A percentile compares a stretch with the other conserved stretches of the same genome.
Conservation (phyloP, 768 basidiomycete genomes). For the Suillus clintonianus region DNA sequence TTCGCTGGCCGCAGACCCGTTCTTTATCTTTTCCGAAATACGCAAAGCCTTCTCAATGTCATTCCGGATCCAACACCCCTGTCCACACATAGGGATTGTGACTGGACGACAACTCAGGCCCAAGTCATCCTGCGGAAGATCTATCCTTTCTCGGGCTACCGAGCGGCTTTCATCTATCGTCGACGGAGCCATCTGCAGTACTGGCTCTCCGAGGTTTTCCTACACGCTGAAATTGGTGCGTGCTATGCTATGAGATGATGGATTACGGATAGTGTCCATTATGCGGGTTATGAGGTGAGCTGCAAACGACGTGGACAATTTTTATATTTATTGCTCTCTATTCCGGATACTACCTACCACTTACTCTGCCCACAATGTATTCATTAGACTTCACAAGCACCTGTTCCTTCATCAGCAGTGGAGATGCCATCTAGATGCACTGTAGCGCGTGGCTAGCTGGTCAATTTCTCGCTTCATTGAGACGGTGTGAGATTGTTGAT, state of each 20-base stretch:
- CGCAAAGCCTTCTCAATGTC: slow-evolving; percentile 51
- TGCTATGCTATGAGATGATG: slow-evolving; percentile 59
- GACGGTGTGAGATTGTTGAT: background rate
- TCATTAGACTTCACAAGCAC: background rate
- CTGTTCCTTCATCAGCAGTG: background rate
- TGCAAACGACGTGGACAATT: background rate
- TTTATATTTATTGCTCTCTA: background rate
- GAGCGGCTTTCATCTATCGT: slow-evolving; percentile 67
- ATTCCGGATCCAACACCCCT: too few species aligned
- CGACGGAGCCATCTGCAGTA: slow-evolving; percentile 61
- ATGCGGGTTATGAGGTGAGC: background rate
- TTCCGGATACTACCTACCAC: background rate
- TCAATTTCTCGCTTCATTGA: too few species aligned
- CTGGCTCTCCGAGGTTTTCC: slow-evolving; percentile 63
- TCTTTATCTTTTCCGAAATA: slow-evolving; percentile 52
- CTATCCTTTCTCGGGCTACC: slow-evolving; percentile 66
- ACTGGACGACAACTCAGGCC: slow-evolving; percentile 61
- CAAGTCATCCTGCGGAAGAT: slow-evolving; percentile 50
- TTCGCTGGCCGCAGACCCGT: too few species aligned
- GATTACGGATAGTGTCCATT: slow-evolving; percentile 47
- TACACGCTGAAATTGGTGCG: slow-evolving; percentile 73
- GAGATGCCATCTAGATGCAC: background rate
- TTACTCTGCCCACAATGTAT: background rate
- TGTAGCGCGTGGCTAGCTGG: too few species aligned
- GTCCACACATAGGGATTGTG: slow-evolving; percentile 63